Evolutionary conservation across 345 rosid genomes (phyloP).

Genomic region (Capsella bursapastoris): DNA sequence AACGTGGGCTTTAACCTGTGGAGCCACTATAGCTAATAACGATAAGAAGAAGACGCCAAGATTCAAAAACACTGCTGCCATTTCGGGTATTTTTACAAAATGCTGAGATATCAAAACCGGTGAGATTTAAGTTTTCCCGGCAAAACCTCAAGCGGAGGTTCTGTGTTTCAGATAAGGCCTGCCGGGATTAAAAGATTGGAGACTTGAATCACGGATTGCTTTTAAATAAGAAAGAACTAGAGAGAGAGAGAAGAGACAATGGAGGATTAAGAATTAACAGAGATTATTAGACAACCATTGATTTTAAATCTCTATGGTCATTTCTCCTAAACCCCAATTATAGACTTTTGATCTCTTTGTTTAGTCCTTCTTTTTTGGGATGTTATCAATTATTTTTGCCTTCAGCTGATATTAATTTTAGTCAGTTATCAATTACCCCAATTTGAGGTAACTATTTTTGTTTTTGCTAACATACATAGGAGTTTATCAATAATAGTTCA

Average conservation of each 20-base stretch:
- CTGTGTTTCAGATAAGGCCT: constrained; percentile 2
- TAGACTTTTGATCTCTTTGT: constrained; percentile 32
- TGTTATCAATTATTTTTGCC: constrained; percentile 10
- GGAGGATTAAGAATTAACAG: constrained; percentile 28
- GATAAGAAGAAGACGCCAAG: constrained; percentile 25
- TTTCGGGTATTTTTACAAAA: not conserved
- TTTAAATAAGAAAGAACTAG: not conserved
- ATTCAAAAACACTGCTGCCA: constrained; percentile 23
- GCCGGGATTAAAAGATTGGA: not conserved
- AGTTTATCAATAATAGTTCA: not conserved
- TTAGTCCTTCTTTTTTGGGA: constrained; percentile 34
- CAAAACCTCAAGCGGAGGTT: constrained; percentile 17
- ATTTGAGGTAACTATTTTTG: constrained; percentile 29
- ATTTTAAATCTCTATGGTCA: constrained; percentile 24
- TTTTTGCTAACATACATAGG: not conserved
- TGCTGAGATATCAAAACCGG: constrained; percentile 15
- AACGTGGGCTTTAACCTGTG: constrained; percentile 27
- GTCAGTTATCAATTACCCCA: not conserved
- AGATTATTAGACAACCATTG: constrained; percentile 25
- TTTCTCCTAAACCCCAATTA: constrained; percentile 17
- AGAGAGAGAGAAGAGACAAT: constrained; percentile 19
- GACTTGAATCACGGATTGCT: constrained; percentile 25
- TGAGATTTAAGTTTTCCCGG: not conserved
- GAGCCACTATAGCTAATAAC: constrained; percentile 22
- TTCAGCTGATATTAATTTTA: constrained; percentile 18